Base-by-base conservation (phyloP, 352 stramenopile species). In the Globisporangium carolinianum region DNA sequence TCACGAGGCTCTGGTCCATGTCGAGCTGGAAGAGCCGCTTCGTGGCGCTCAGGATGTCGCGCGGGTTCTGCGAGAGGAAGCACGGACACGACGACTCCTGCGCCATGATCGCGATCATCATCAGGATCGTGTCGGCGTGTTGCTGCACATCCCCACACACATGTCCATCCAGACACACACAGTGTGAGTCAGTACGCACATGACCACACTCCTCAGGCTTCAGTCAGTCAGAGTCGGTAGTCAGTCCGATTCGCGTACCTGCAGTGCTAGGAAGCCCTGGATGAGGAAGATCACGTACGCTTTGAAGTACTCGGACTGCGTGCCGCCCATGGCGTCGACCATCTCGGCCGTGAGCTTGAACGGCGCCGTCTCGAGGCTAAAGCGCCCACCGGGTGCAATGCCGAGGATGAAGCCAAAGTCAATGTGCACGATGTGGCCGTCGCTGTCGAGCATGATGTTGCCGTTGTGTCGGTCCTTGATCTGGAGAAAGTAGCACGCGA, bases 401-500 rank as follows among this genome's bases (percentile, higher is more conserved):
- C 96, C 96, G 18, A 99, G 89, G 43, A 99, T 97, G 72, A 99
- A 99, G 14, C 97, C 97, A 71, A 98, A 99, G 76, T 99, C 97
- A 64, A 99, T 99, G 76, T 99, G 96, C 51, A 99, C 90, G 4
- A 99, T 76, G 67, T 98, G 94, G 7, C 97, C 97, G 49, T 96
- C 79, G 48, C 83, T 97, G 73, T 99, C 96, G 51, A 99, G 96
- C 89, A 99, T 98, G 59, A 99, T 98, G 68, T 99, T 99, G 37
- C 96, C 97, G 67, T 99, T 99, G 86, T 99, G 97, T 4, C 96
- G 86, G 72, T 99, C 97, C 69, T 99, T 99, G 64, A 99, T 90
- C 60, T 97, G 93, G 46, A 99, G 71, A 18, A 99, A 87, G 69
- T 99, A 99, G 55, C 86, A 97, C 35, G 98, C 93, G 18, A 99